Base-by-base conservation (phyloP, 169 alveolate species). In the Plasmodium sp. region DNA sequence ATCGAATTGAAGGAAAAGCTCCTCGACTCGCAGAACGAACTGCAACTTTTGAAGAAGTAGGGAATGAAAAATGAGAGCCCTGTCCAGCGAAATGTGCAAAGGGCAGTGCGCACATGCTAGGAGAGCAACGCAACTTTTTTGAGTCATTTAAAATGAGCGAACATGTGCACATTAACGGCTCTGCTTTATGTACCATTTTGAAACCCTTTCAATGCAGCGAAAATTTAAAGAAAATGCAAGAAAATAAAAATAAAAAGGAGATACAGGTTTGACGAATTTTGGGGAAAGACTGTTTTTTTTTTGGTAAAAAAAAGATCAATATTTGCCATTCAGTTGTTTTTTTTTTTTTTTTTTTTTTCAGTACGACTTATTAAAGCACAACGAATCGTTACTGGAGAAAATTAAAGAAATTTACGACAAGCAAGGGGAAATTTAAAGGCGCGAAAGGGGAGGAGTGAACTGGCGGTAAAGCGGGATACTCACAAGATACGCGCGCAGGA, bases 301-400 rank as follows among this genome's bases (percentile, higher is more conserved):
- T 80, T 83, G 41, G 16, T 39, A 22, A 22, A 27, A 39, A 36
- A n/a, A 84, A 12, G 45, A 16, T 39, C 6, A 54, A 22, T 3
- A 51, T 72, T 83, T 54, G 39, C 27, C 39, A 5, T 58, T 14
- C 33, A 16, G 43, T 33, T 2, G 27, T 83, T 54, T 83, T 34
- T 54, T 16, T 36, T 18, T 45, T 81, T 3, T 33, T 80, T 48
- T 84, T 67, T 83, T 62, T 39, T 84, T 33, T 4, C 33, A 85
- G 93, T 85, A 75, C 82, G 93, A 85, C 80, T 85, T 85, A 39
- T 85, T 85, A 51, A 85, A 85, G 81, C 93, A 85, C 62, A 85
- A 85, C 51, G 93, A 85, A 85, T 85, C 93, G 31, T 41, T 85
- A 51, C 80, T 85, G 31, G 93, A 85, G 43, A 85, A 51, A 85